A percentile compares a stretch with the other conserved stretches of the same genome.
Evolutionary conservation across 805 yeast genomes (phyloP).

Genomic region (Myxozyma udenii): DNA sequence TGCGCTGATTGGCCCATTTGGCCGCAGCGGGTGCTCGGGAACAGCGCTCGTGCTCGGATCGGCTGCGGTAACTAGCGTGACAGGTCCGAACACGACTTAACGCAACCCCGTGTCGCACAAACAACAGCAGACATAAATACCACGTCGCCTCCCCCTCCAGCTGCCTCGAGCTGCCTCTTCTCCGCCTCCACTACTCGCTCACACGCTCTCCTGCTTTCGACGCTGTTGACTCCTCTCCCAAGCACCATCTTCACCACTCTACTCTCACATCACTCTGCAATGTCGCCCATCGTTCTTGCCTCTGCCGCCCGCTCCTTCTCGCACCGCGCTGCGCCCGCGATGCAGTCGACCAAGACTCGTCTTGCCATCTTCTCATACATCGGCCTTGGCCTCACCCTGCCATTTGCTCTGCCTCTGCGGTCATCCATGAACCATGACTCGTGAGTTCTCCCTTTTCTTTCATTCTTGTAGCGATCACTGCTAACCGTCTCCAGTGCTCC

Average conservation of each 20-base stretch:
- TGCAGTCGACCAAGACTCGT: conserved; percentile 11
- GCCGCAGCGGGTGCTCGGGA: neutral
- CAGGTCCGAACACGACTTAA: too few relatives aligned
- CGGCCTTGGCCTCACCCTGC: conserved; percentile 27
- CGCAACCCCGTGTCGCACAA: neutral
- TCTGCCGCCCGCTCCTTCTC: conserved; percentile 22
- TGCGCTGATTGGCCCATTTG: neutral
- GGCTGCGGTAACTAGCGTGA: neutral
- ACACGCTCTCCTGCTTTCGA: neutral
- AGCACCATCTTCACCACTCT: too few relatives aligned
- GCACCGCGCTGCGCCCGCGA: conserved; percentile 14
- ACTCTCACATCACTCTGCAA: neutral
- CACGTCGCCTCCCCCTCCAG: neutral
- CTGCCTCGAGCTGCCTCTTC: neutral
- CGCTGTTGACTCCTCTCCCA: neutral
- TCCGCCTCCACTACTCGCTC: neutral
- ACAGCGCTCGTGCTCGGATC: neutral
- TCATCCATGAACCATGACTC: conserved; percentile 13
- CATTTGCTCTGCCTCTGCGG: conserved; percentile 23
- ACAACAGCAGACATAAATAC: neutral
- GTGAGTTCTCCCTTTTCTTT: conserved; percentile 6
- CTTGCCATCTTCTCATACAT: conserved; percentile 23
- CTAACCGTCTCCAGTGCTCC: conserved; percentile 4
- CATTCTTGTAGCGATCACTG: neutral
- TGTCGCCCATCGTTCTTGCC: conserved; percentile 10